Percentiles rank a stretch among this genome's conserved stretches.
These are phyloP conservation scores for Bruguiera hainesii DNA, from an alignment of 441 rosid genomes.

Conservation along the genomic window DNA sequence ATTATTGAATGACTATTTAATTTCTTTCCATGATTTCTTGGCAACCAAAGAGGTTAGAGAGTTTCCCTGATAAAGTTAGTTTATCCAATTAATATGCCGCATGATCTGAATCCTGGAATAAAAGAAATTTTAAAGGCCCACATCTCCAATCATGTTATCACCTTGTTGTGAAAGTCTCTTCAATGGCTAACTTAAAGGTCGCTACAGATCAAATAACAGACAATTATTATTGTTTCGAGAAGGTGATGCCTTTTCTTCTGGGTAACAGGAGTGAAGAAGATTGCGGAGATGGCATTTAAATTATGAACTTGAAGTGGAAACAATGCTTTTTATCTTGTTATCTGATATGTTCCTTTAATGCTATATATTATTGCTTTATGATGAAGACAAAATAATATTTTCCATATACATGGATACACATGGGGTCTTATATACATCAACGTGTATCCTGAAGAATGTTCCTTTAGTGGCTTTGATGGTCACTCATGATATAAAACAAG, in stretches of 20 bases:
- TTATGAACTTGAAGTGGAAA: constrained; percentile 2
- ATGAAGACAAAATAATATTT: no score
- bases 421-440: no score
- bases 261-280: constrained; percentile 15
- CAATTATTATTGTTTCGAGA: constrained; percentile 18
- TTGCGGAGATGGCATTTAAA: not conserved
- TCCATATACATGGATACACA: no score
- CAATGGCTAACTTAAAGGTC: not conserved
- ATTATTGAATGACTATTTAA: not conserved
- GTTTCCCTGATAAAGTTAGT: not conserved
- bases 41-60: not conserved
- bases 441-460: no score
- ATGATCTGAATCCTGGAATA: not conserved
- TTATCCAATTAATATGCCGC: not conserved
- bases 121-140: not conserved
- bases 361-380: not conserved
- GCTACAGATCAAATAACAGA: not conserved
- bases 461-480: no score
- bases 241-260: constrained; percentile 20
- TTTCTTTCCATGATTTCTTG: not conserved
- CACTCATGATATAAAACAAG: no score
- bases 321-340: constrained; percentile 4
- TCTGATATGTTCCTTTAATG: not conserved
- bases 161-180: not conserved
- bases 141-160: not conserved